Evolutionary conservation across 495 filamentous ascomycete genomes (phyloP), one percentile per base, ranked within the genome.

Genomic region (Neurospora sp.): DNA sequence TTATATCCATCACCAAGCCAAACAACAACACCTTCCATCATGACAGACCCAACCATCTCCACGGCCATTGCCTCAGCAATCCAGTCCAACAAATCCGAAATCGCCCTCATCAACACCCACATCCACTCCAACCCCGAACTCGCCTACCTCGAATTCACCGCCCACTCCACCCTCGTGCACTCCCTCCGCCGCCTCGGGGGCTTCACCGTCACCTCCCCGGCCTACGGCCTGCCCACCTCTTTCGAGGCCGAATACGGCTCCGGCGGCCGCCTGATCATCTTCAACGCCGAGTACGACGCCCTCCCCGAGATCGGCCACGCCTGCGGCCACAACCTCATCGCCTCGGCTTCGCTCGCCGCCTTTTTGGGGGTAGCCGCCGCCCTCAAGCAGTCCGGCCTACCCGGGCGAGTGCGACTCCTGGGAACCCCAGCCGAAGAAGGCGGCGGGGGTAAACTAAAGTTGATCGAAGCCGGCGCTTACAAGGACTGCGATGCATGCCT

Each of bases 341-440:
- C 89, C 0, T 89, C 86, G 0, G 82, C 85, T n/a, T 89, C 87
- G 4, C 76, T 92, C 8, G 84, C 86, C 2, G 87, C 85, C 1
- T 90, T 88, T 40, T 79, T 92, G 17, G 89, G 87, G 4, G 79
- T 87, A 0, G 88, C 85, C 0, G 81, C 84, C 14, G 81, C 85
- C 0, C 78, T 92, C 39, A 82, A 84, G 69, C 72, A 83, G 14
- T 85, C 83, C 44, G 78, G 78, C 10, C 75, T 86, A 9, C 85
- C 84, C 0, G 90, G 91, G 6, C 86, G 87, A 27, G 80, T 90
- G 0, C 82, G 88, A 8, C 78, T 93, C 4, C 82, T 92, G 10
- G 91, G 91, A 1, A 92, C 90, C 0, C 91, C 91, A 2, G 91
- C 89, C 0, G 91, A 93, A 77, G 90, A 93, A 75, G 87, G 82